Evolutionary conservation across 352 stramenopile species (phyloP).

Genomic region (Pythium coloratum): DNA sequence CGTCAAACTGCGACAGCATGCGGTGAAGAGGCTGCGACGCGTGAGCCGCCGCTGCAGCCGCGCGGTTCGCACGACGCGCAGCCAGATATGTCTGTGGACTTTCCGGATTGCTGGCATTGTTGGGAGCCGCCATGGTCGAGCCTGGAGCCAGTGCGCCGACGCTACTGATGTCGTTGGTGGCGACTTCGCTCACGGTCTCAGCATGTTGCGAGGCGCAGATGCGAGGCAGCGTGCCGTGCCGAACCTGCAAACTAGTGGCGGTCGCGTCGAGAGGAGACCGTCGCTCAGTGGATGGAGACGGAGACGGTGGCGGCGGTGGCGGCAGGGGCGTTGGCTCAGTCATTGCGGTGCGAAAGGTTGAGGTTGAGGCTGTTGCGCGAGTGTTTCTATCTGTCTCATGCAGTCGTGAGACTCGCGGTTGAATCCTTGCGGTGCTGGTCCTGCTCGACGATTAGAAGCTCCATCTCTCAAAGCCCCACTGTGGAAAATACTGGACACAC

Average conservation of each 20-base stretch:
- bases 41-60: neutral
- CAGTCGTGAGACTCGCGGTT: too few relatives aligned
- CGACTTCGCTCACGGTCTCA: neutral
- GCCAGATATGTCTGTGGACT: neutral
- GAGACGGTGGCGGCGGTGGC: too few relatives aligned
- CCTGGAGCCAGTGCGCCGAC: neutral
- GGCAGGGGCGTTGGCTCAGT: neutral
- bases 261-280: neutral
- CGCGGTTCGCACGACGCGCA: neutral
- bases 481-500: neutral
- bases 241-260: neutral
- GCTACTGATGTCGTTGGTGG: slow-evolving; percentile 4
- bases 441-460: neutral
- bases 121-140: neutral
- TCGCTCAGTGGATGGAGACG: neutral
- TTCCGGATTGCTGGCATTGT: neutral
- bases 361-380: neutral
- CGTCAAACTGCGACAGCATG: slow-evolving; percentile 19
- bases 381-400: neutral
- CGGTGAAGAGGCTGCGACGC: neutral
- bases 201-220: neutral
- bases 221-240: neutral
- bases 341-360: neutral
- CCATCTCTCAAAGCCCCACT: neutral
- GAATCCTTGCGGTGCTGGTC: neutral